phyloP scores from a whole-genome alignment of 495 filamentous ascomycete species.

The Talaromyces wortmannii region DNA sequence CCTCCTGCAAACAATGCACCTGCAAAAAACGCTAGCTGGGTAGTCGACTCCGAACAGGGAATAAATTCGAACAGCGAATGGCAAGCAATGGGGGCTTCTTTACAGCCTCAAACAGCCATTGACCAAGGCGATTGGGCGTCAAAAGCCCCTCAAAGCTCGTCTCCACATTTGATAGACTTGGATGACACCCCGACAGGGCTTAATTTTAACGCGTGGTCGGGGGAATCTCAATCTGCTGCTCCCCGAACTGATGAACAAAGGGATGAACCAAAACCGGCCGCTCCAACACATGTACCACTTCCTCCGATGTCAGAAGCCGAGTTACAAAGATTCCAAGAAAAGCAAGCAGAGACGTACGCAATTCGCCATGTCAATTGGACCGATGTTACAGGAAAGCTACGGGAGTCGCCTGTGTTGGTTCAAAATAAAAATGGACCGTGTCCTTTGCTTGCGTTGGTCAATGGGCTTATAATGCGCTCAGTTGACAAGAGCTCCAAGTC shows the following conservation, averaged over 20 bases:
- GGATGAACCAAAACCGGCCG: neutral
- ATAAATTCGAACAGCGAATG: slow-evolving; percentile 2
- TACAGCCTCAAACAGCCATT: neutral
- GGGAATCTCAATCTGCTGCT: neutral
- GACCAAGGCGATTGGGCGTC: neutral
- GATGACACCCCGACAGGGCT: slow-evolving; percentile 11
- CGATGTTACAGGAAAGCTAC: slow-evolving; percentile 31
- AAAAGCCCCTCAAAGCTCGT: slow-evolving; percentile 18
- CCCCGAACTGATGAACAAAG: neutral
- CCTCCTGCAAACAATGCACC: neutral
- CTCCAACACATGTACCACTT: neutral
- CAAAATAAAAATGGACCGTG: slow-evolving; percentile 95
- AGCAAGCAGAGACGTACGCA: slow-evolving; percentile 60
- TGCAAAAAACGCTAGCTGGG: neutral
- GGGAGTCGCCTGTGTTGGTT: slow-evolving; percentile 70
- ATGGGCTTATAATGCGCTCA: slow-evolving; percentile 79
- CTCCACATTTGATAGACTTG: slow-evolving; percentile 33
- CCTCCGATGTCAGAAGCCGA: slow-evolving; percentile 22
- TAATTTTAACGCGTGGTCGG: neutral
- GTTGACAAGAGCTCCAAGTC: slow-evolving; percentile 49
- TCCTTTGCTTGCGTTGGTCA: slow-evolving; percentile 87
- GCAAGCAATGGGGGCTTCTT: neutral
- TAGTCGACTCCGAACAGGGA: neutral
- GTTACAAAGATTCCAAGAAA: slow-evolving; percentile 30
- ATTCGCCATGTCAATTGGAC: slow-evolving; percentile 63